phyloP scores from a whole-genome alignment of 2,329 filamentous ascomycete species.

The Onygena corvina region DNA sequence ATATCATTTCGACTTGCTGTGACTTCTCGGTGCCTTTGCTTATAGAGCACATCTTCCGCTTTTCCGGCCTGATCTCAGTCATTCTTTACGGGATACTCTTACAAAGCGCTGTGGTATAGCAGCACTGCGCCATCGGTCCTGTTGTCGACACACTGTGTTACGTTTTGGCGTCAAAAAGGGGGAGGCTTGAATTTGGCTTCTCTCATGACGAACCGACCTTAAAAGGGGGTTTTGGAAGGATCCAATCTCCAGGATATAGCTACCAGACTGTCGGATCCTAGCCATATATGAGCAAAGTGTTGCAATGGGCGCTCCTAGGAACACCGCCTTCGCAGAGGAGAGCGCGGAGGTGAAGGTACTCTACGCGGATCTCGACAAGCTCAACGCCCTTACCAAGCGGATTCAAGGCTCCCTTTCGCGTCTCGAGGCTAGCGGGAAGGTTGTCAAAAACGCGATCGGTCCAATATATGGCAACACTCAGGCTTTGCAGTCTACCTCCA shows the following conservation, averaged over 20 bases:
- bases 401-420: conserved; percentile 78
- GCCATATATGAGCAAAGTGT: neutral
- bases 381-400: conserved; percentile 84
- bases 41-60: too few relatives aligned
- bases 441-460: conserved; percentile 80
- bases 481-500: conserved; percentile 72
- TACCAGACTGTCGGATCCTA: neutral
- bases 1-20: too few relatives aligned
- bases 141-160: too few relatives aligned
- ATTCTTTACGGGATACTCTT: too few relatives aligned
- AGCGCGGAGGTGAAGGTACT: conserved; percentile 56
- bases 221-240: neutral
- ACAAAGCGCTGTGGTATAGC: too few relatives aligned
- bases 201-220: conserved; percentile 1
- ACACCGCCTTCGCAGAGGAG: conserved; percentile 51
- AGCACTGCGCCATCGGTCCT: too few relatives aligned
- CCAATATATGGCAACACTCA: conserved; percentile 89
- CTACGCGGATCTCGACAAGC: conserved; percentile 70
- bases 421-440: conserved; percentile 77
- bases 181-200: neutral
- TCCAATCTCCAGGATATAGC: neutral
- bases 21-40: too few relatives aligned
- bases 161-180: neutral
- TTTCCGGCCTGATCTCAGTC: too few relatives aligned
- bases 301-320: conserved; percentile 44